These are phyloP conservation scores for Mycena indigotica DNA, from an alignment of 768 basidiomycete species.

Conservation along the genomic window DNA sequence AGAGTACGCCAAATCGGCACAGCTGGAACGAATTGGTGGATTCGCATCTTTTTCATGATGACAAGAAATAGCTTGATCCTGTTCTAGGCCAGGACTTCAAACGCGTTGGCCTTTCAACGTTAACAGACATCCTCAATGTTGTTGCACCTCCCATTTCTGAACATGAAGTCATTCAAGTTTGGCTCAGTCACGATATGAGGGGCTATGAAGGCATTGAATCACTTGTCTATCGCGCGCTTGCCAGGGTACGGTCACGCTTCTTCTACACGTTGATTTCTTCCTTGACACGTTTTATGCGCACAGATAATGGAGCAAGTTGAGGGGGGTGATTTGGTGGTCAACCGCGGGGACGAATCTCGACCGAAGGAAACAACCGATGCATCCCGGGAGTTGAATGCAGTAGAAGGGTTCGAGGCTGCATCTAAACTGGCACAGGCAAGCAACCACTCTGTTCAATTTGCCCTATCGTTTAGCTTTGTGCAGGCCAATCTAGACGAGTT, in stretches of 20 bases:
- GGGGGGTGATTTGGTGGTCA: conserved; percentile 88
- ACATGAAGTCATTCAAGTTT: conserved; percentile 96
- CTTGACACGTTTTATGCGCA: background rate
- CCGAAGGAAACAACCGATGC: conserved; percentile 58
- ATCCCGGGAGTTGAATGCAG: conserved; percentile 73
- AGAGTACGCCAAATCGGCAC: conserved; percentile 85
- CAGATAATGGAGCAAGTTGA: conserved; percentile 95
- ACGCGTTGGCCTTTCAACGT: conserved; percentile 81
- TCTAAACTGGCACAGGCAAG: conserved; percentile 81
- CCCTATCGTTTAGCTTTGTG: background rate
- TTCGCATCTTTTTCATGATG: conserved; percentile 17
- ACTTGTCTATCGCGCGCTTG: conserved; percentile 86
- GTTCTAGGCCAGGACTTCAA: conserved; percentile 83
- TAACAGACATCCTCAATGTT: conserved; percentile 91
- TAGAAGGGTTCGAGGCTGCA: conserved; percentile 84
- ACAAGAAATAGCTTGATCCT: conserved; percentile 4
- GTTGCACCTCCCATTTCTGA: conserved; percentile 98
- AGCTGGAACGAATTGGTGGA: conserved; percentile 87
- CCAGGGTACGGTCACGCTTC: conserved; percentile 62
- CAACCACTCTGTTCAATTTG: conserved; percentile 10
- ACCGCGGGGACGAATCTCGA: conserved; percentile 75
- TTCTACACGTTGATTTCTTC: conserved; percentile 7
- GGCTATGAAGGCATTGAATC: conserved; percentile 96
- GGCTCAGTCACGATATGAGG: conserved; percentile 94
- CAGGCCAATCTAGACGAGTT: conserved; percentile 81